Evolutionary conservation across 257 asterid genomes (phyloP).

Genomic region (Ligustrum vulgare): DNA sequence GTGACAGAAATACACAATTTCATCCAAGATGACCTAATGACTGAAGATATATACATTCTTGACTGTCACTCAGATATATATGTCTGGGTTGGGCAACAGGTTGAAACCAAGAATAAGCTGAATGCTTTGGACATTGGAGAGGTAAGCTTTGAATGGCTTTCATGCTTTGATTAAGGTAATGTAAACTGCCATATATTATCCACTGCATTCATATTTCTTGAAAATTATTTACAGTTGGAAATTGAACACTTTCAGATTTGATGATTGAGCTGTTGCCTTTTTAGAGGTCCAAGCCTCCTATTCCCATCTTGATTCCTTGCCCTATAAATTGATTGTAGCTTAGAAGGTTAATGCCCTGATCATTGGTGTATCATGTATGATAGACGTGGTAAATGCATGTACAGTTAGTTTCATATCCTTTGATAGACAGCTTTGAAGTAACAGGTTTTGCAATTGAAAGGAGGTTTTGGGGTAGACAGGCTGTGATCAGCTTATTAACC

Average conservation of each 20-base stretch:
- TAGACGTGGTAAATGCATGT: neutral
- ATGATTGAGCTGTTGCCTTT: neutral
- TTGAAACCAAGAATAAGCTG: conserved; percentile 62
- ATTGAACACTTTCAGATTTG: neutral
- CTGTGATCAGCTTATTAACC: neutral
- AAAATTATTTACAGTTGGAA: neutral
- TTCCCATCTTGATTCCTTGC: neutral
- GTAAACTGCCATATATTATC: conserved; percentile 13
- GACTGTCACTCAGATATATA: conserved; percentile 67
- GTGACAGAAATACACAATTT: conserved; percentile 76
- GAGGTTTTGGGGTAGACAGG: neutral
- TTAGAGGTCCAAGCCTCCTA: neutral
- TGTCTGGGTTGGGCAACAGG: conserved; percentile 81
- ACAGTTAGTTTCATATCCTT: neutral
- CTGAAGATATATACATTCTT: conserved; percentile 77
- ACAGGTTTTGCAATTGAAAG: neutral
- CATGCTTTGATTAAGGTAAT: neutral
- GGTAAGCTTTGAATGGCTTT: conserved; percentile 43
- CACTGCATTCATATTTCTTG: neutral
- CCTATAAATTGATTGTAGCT: neutral
- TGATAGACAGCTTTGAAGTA: neutral
- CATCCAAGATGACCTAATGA: conserved; percentile 86
- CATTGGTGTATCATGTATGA: neutral
- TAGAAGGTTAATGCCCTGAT: neutral
- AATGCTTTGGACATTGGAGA: conserved; percentile 71